Evolutionary conservation across 306 rosid genomes (phyloP).

Genomic region (Acacia crassicarpa): DNA sequence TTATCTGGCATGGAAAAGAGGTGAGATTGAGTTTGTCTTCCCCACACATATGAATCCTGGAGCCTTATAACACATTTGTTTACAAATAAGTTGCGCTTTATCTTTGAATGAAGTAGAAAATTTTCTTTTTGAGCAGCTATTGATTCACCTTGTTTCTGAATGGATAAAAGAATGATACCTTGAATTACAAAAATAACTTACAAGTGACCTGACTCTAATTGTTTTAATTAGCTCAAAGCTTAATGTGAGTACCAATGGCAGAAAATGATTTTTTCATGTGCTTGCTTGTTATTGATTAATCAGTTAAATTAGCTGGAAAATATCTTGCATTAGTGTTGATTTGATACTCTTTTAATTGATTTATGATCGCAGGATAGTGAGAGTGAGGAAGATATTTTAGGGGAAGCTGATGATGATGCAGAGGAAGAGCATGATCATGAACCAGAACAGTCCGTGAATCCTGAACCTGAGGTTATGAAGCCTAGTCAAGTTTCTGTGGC

Average conservation of each 20-base stretch:
- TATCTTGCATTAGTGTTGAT: conserved; percentile 7
- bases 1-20: neutral
- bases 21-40: neutral
- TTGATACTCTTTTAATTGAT: conserved; percentile 11
- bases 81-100: conserved; percentile 1
- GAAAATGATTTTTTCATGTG: neutral
- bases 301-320: conserved; percentile 5
- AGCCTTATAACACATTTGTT: neutral
- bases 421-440: conserved; percentile 89
- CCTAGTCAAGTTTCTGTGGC: conserved; percentile 48
- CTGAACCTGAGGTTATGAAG: conserved; percentile 59
- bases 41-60: neutral
- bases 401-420: conserved; percentile 82
- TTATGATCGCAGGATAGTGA: conserved; percentile 65
- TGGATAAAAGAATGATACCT: neutral
- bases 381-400: conserved; percentile 86
- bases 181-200: conserved; percentile 13
- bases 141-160: neutral
- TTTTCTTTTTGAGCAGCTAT: neutral
- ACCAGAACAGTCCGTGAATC: conserved; percentile 47
- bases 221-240: neutral
- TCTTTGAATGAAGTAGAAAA: neutral
- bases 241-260: neutral
- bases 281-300: neutral
- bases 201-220: neutral